Evolutionary conservation across 306 rosid genomes (phyloP).

Genomic region (Sicyos edulis): DNA sequence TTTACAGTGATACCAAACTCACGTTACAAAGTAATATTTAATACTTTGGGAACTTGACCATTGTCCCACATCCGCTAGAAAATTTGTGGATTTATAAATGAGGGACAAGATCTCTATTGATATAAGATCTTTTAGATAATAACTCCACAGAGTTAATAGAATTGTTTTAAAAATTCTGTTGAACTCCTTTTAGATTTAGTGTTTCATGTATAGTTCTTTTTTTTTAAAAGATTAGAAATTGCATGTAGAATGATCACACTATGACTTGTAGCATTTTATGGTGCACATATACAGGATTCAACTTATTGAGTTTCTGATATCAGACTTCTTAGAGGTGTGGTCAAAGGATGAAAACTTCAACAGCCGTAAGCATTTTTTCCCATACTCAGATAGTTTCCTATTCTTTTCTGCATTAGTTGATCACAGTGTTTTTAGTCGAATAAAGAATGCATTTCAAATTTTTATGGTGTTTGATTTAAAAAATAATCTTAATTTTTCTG

Average conservation of each 20-base stretch:
- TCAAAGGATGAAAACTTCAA: slow-evolving; percentile 57
- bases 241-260: not conserved
- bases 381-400: not conserved
- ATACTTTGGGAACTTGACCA: too few relatives aligned
- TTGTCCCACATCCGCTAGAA: too few relatives aligned
- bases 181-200: not conserved
- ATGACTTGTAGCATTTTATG: slow-evolving; percentile 26
- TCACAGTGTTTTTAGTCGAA: not conserved
- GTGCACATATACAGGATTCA: slow-evolving; percentile 66
- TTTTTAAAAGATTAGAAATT: too few relatives aligned
- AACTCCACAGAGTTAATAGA: too few relatives aligned
- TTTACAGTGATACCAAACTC: too few relatives aligned
- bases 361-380: slow-evolving; percentile 36
- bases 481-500: not conserved
- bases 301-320: slow-evolving; percentile 69
- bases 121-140: too few relatives aligned
- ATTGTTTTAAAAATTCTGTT: too few relatives aligned
- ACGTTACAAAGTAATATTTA: too few relatives aligned
- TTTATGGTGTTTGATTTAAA: not conserved
- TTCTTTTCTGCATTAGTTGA: not conserved
- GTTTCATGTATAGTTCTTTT: not conserved
- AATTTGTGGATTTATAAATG: too few relatives aligned
- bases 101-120: too few relatives aligned
- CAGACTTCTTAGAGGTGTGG: slow-evolving; percentile 68
- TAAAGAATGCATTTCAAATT: not conserved